Evolutionary conservation across 768 basidiomycete genomes (phyloP), one percentile per base, ranked within the genome.

Genomic region (Boletus vinaceobasis): DNA sequence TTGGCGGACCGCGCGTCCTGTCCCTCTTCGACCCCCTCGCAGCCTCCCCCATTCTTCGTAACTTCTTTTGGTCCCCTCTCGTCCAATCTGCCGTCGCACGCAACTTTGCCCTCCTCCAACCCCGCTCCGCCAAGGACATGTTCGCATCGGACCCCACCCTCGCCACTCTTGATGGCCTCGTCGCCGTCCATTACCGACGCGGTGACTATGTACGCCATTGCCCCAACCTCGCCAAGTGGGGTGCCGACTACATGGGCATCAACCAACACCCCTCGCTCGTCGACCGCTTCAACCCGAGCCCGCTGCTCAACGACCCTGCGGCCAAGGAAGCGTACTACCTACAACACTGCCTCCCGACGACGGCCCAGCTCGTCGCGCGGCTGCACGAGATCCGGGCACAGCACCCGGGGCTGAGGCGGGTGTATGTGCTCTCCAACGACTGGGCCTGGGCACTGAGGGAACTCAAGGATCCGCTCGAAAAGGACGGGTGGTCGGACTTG

Each of bases 141-240:
- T 48, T 61, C 9, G 39, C 53, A 48, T 45, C 60, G 21, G 51
- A 60, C 31, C 64, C 62, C 11, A 44, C 47, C 9, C 47, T 50
- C 5, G 40, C 62, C 37, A 67, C 70, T 9, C 68, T 81, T 23
- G 60, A 68, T 2, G 79, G 77, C 3, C 71, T 83, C 7, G 62
- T 85, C 13, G 84, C 84, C 1, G 53, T 85, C 8, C 83, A 85
- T 49, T 72, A 85, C 39, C 77, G 83, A 0, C 72, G 82, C 1
- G 84, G 84, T 6, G 84, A 85, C 55, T 85, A 79, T 60, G 74
- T 79, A 39, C 77, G 83, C 0, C 83, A 84, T 59, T 85, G 84
- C 57, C 71, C 72, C 2, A 77, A 79, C 37, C 74, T 85, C 35
- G 74, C 76, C 1, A 55, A 65, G 5, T 80, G 79, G 79, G 63